Conservation (phyloP, 345 rosid species). For the Gossypium thurberi region DNA sequence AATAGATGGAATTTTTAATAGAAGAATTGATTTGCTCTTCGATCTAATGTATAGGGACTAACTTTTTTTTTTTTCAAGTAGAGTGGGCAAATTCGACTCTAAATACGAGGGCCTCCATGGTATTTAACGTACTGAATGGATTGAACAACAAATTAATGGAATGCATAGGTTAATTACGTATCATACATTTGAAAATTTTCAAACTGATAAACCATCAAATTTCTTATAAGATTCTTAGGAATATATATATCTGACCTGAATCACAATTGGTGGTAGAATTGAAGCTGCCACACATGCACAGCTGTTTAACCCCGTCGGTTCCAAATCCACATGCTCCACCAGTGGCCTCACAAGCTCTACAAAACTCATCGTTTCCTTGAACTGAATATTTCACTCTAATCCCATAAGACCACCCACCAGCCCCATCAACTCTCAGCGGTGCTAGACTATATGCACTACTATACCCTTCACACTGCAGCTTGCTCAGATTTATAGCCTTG, state of each 20-base stretch:
- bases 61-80: no score
- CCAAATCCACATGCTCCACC: slow-evolving; percentile 80
- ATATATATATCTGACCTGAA: slow-evolving; percentile 29
- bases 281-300: slow-evolving; percentile 59
- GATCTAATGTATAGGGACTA: no score
- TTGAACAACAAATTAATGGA: no score
- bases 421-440: slow-evolving; percentile 49
- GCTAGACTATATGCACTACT: slow-evolving; percentile 76
- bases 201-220: no score
- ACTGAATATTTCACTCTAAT: slow-evolving; percentile 73
- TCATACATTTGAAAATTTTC: no score
- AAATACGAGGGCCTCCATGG: no score
- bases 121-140: no score
- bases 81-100: no score
- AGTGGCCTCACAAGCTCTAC: slow-evolving; percentile 78
- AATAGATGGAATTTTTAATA: no score
- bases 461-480: slow-evolving; percentile 74
- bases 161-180: no score
- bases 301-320: slow-evolving; percentile 48
- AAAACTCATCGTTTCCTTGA: slow-evolving; percentile 59
- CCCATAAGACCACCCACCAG: slow-evolving; percentile 64
- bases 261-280: slow-evolving; percentile 88
- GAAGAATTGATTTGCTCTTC: no score
- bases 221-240: no score
- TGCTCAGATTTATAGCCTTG: slow-evolving; percentile 60